Percentiles rank a stretch among this genome's conserved stretches.
Conservation (phyloP, 306 rosid genomes). For the Dalbergia cultrata region DNA sequence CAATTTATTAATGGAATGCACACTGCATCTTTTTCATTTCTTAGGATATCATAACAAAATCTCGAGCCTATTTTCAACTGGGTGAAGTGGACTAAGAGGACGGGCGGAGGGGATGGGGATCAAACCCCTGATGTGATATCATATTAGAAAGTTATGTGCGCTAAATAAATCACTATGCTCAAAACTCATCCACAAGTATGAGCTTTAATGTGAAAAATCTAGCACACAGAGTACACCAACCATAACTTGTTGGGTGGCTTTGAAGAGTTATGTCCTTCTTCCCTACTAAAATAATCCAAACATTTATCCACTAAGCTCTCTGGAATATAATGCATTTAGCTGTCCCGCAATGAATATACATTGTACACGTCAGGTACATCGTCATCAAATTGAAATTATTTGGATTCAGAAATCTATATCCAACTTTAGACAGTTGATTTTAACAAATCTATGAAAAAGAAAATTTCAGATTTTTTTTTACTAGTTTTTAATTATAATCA, state of each 20-base stretch:
- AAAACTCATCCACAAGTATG: not conserved
- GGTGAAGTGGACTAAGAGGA: not conserved
- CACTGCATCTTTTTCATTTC: too few relatives aligned
- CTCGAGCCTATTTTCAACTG: not conserved
- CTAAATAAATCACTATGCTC: not conserved
- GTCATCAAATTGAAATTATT: conserved; percentile 14
- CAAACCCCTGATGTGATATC: not conserved
- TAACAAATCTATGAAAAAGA: not conserved
- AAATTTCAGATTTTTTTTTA: too few relatives aligned
- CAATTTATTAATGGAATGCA: too few relatives aligned
- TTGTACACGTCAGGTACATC: not conserved
- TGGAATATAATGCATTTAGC: not conserved
- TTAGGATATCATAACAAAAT: not conserved
- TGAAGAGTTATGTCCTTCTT: not conserved
- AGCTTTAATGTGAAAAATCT: not conserved
- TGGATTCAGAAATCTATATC: not conserved
- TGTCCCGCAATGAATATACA: not conserved
- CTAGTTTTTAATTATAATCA: too few relatives aligned
- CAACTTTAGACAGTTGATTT: not conserved
- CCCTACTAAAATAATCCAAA: not conserved
- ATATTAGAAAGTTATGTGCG: too few relatives aligned
- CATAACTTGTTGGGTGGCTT: not conserved
- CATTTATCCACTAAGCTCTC: not conserved
- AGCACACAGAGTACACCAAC: not conserved
- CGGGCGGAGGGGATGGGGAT: not conserved